A percentile compares a stretch with the other conserved stretches of the same genome.
phyloP scores from a whole-genome alignment of 768 basidiomycete species.

The Mycena capillaripes region DNA sequence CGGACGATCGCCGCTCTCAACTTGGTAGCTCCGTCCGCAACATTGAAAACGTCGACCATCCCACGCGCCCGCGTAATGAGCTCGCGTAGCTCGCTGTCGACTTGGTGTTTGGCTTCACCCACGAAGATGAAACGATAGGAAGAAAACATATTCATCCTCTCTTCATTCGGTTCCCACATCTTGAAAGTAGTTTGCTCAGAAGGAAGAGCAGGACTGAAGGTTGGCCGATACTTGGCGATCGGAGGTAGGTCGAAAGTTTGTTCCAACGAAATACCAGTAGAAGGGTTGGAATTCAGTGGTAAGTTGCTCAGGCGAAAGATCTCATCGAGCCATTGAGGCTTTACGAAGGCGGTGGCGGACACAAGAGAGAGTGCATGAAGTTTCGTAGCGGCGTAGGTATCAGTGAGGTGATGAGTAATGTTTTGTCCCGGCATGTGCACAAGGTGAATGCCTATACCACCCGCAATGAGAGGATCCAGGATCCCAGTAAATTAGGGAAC shows the following conservation, averaged over 20 bases:
- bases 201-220: constrained; percentile 65
- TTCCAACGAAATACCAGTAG: constrained; percentile 61
- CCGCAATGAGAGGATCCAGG: neutral
- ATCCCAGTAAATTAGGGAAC: constrained; percentile 31
- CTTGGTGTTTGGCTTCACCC: constrained; percentile 66
- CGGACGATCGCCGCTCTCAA: constrained; percentile 67
- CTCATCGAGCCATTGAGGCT: constrained; percentile 76
- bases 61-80: constrained; percentile 71
- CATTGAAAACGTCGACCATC: constrained; percentile 73
- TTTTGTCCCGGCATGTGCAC: constrained; percentile 58
- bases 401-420: constrained; percentile 76
- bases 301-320: constrained; percentile 65
- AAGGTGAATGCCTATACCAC: constrained; percentile 66
- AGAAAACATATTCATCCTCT: constrained; percentile 67
- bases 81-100: constrained; percentile 64
- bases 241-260: constrained; percentile 63
- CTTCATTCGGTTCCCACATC: constrained; percentile 79
- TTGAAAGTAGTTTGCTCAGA: constrained; percentile 63
- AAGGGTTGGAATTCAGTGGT: constrained; percentile 48
- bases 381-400: constrained; percentile 64
- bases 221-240: constrained; percentile 70
- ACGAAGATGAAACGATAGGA: constrained; percentile 72
- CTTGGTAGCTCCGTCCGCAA: constrained; percentile 61
- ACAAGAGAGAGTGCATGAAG: constrained; percentile 71
- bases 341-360: constrained; percentile 70